Evolutionary conservation across 1,284 basidiomycete genomes (phyloP).

Genomic region (Ceratobasidium sp.): DNA sequence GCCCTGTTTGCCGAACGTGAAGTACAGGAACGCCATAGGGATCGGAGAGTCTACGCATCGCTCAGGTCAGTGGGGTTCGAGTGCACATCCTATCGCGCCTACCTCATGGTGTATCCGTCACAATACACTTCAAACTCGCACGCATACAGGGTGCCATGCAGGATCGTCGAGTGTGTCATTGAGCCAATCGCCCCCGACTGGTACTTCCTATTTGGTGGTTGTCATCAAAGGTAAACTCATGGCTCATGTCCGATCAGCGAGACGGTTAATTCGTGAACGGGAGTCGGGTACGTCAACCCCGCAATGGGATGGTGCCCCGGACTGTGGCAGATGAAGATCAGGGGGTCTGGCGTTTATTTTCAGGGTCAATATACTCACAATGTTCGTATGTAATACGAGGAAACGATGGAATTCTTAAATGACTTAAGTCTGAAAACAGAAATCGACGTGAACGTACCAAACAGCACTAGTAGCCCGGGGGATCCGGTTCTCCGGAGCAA

Average conservation of each 20-base stretch:
- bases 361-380: constrained; percentile 12
- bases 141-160: constrained; percentile 91
- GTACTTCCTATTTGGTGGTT: constrained; percentile 78
- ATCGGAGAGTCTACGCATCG: constrained; percentile 35
- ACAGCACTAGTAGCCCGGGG: constrained; percentile 83
- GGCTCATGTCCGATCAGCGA: constrained; percentile 38
- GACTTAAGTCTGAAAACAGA: background rate
- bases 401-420: background rate
- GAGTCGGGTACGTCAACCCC: constrained; percentile 11
- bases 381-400: background rate
- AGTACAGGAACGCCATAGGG: constrained; percentile 75
- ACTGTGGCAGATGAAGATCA: background rate
- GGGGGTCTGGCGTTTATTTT: background rate
- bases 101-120: constrained; percentile 76
- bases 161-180: constrained; percentile 86
- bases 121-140: constrained; percentile 93
- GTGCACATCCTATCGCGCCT: constrained; percentile 24
- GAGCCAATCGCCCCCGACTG: constrained; percentile 92
- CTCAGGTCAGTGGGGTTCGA: too few species aligned
- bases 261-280: background rate
- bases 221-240: constrained; percentile 12
- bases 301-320: background rate
- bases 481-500: constrained; percentile 82
- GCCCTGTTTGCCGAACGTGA: constrained; percentile 84
- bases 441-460: constrained; percentile 64